Percentiles rank a stretch among this genome's conserved stretches.
Conservation (phyloP, 2,329 filamentous ascomycete species). For the Stachybotrys chlorohalonatus region DNA sequence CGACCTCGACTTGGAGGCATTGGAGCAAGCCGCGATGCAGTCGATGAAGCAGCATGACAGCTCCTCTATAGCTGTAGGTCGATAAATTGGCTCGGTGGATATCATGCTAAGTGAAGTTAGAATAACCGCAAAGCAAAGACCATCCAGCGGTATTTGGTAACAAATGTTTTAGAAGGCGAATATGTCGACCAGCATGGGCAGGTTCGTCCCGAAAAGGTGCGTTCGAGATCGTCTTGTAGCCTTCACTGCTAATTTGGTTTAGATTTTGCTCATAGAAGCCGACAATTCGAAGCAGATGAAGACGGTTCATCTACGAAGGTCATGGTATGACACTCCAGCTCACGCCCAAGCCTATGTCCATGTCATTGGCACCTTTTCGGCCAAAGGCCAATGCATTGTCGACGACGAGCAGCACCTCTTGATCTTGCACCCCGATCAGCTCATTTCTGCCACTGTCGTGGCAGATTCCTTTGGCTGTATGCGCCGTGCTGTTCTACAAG, state of each 20-base stretch:
- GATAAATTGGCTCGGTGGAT: conserved; percentile 2
- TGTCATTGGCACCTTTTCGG: conserved; percentile 69
- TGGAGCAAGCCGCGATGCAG: conserved; percentile 65
- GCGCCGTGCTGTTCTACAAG: conserved; percentile 84
- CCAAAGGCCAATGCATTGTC: conserved; percentile 64
- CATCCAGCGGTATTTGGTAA: conserved; percentile 82
- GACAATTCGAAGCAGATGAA: conserved; percentile 60
- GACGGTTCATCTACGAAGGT: conserved; percentile 69
- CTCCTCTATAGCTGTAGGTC: conserved; percentile 27
- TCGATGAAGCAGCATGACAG: conserved; percentile 29
- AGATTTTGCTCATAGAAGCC: conserved; percentile 76
- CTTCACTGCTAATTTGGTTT: conserved; percentile 9
- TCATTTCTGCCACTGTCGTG: conserved; percentile 89
- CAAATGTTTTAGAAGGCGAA: conserved; percentile 59
- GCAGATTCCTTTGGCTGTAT: conserved; percentile 94
- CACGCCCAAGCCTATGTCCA: conserved; percentile 72
- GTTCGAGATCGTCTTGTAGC: neutral
- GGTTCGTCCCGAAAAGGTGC: conserved; percentile 62
- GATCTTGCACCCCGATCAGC: conserved; percentile 88
- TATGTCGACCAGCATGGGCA: conserved; percentile 57
- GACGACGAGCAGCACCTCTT: conserved; percentile 78
- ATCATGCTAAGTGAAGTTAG: conserved; percentile 34
- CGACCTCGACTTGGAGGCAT: conserved; percentile 70
- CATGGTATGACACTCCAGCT: conserved; percentile 78
- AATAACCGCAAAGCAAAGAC: conserved; percentile 57